A percentile compares a stretch with the other conserved stretches of the same genome.
phyloP scores from a whole-genome alignment of 148 eudicot species.

The Heliamphora exappendiculata region DNA sequence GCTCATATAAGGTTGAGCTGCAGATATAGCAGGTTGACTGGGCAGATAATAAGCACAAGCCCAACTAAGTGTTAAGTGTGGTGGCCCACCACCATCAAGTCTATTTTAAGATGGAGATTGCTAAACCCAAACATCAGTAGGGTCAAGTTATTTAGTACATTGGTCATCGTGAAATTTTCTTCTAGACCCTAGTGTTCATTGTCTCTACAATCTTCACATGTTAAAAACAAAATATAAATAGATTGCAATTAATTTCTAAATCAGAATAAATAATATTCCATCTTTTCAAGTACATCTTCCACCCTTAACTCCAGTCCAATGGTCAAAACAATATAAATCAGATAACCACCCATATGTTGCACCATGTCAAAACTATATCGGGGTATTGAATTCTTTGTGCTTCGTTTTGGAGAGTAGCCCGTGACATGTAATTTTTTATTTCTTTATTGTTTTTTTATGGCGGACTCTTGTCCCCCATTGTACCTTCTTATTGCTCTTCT shows the following conservation, averaged over 20 bases:
- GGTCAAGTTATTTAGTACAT: background rate
- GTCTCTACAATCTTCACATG: no score
- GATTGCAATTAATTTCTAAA: background rate
- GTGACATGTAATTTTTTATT: no score
- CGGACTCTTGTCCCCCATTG: no score
- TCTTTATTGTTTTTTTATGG: no score
- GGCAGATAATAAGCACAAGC: background rate
- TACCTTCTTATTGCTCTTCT: no score
- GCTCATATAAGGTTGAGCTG: background rate
- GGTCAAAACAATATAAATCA: background rate
- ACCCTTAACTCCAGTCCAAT: background rate
- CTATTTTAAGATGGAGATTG: background rate
- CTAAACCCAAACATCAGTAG: background rate
- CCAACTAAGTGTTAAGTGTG: background rate
- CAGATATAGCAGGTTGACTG: background rate
- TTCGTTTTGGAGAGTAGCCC: no score
- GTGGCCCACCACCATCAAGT: background rate
- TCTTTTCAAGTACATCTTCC: background rate
- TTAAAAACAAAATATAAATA: background rate
- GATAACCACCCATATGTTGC: background rate
- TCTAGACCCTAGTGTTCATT: no score
- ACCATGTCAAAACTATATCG: slow-evolving; percentile 4
- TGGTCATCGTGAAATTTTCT: background rate
- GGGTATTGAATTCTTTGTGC: no score
- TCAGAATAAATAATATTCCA: background rate